Evolutionary conservation across 2,329 filamentous ascomycete species (phyloP), one percentile per base, ranked within the genome.

Genomic region (Alternaria incomplexa): DNA sequence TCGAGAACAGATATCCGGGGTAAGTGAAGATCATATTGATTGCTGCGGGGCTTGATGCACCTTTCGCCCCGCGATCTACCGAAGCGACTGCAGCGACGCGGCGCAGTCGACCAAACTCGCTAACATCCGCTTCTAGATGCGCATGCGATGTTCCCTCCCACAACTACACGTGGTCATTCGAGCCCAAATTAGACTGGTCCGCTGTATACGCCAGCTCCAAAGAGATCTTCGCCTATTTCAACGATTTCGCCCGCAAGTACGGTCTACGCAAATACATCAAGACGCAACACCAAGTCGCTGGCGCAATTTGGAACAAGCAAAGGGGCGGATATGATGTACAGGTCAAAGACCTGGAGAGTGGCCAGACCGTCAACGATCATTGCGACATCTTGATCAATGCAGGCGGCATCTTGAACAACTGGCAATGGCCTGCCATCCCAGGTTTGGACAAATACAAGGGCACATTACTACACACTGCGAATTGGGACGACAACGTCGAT

Each of bases 361-460:
- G 72, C n/a, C 58, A 69, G 17, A 66, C 67, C 4, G 58, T 81
- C 7, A 62, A 77, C 3, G 83, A 86, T 64, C 79, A 79, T 62
- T 83, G 81, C 59, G 81, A 87, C 58, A 78, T 84, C 20, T 74
- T 87, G 7, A 70, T 86, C 44, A 85, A 85, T 63, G 84, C 80
- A 15, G 75, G 77, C 6, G 85, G 85, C 12, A 81, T 86, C 20
- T 74, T 87, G 36, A 86, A 86, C 67, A 83, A 83, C 63, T 85
- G 81, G 76, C 78, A 81, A 55, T 85, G 83, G 81, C 87, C 87
- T 2, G 80, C 82, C 17, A 83, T 89, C 22, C 81, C 83, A 0
- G 87, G 87, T 0, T 64, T 85, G 0, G 67, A 82, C 2, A 78
- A 76, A n/a, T 90, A 88, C 76, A 75, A 82, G 55, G 87, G 87